Percentiles rank a stretch among this genome's conserved stretches.
Evolutionary conservation across 805 yeast species (phyloP).

Genomic region (Wickerhamomyces queroliae): DNA sequence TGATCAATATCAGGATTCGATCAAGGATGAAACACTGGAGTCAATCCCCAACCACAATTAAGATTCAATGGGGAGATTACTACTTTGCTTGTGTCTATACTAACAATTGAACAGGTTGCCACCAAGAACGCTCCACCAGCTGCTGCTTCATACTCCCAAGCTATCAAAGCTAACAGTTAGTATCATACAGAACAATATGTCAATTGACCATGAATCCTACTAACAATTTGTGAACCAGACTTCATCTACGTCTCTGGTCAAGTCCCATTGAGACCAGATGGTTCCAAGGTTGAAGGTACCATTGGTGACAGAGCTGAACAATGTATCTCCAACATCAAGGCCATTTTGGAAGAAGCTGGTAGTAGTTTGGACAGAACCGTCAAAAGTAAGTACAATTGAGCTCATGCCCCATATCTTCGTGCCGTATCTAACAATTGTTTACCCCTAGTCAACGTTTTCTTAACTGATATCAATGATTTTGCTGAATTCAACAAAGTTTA

Average conservation of each 20-base stretch:
- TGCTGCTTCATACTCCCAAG: slow-evolving; percentile 95
- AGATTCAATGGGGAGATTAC: neutral
- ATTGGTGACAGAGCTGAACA: slow-evolving; percentile 76
- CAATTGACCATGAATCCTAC: slow-evolving; percentile 7
- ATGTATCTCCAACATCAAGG: slow-evolving; percentile 59
- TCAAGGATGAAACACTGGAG: too few relatives aligned
- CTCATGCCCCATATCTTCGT: too few relatives aligned
- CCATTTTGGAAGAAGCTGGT: slow-evolving; percentile 78
- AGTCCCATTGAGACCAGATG: slow-evolving; percentile 82
- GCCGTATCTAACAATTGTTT: slow-evolving; percentile 8
- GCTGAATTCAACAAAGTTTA: slow-evolving; percentile 83
- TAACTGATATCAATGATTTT: slow-evolving; percentile 86
- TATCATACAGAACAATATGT: neutral
- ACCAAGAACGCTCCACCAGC: slow-evolving; percentile 89
- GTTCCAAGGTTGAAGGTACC: slow-evolving; percentile 71
- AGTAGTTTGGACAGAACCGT: slow-evolving; percentile 79
- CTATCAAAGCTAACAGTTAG: slow-evolving; percentile 73
- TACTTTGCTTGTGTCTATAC: too few relatives aligned
- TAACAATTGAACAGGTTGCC: slow-evolving; percentile 50
- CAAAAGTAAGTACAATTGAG: slow-evolving; percentile 43
- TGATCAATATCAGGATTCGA: too few relatives aligned
- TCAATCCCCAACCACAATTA: too few relatives aligned
- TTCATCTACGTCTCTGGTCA: slow-evolving; percentile 93
- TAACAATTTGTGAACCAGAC: slow-evolving; percentile 32
- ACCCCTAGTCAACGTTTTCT: slow-evolving; percentile 68